These are phyloP conservation scores for Crucibulum laeve DNA, from an alignment of 768 basidiomycete species.

Conservation along the genomic window DNA sequence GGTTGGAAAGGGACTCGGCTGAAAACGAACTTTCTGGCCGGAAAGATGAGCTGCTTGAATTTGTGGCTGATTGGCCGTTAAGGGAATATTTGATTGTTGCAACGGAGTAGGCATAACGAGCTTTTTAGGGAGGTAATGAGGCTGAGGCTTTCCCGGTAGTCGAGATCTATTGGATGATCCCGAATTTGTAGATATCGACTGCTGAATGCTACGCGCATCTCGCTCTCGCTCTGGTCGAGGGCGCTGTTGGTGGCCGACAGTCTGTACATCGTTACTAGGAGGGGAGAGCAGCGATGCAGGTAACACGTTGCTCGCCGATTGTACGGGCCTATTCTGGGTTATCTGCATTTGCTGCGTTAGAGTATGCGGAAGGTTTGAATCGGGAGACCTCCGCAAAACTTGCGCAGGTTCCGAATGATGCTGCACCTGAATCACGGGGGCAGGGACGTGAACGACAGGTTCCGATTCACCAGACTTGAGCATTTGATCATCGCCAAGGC, in stretches of 20 bases:
- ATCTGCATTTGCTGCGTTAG: too few species aligned
- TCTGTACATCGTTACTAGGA: too few species aligned
- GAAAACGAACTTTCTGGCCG: not conserved
- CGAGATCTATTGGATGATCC: not conserved
- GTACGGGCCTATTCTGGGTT: too few species aligned
- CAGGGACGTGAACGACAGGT: too few species aligned
- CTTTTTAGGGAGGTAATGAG: slow-evolving; percentile 49
- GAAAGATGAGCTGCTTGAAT: not conserved
- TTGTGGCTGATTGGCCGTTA: not conserved
- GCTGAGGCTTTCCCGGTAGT: slow-evolving; percentile 12
- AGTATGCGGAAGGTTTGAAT: too few species aligned
- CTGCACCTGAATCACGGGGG: too few species aligned
- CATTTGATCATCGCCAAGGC: too few species aligned
- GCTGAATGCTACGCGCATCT: not conserved
- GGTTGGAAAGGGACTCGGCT: not conserved
- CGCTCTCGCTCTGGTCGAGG: not conserved
- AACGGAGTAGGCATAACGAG: slow-evolving; percentile 76
- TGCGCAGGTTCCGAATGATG: too few species aligned
- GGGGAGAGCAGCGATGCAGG: too few species aligned
- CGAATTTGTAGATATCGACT: slow-evolving; percentile 1
- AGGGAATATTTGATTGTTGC: slow-evolving; percentile 22
- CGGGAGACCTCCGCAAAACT: too few species aligned
- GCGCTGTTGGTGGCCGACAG: not conserved
- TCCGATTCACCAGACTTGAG: too few species aligned
- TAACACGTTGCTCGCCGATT: too few species aligned